Conservation (phyloP, 208 protist genomes). For the Crithidia brevicula region DNA sequence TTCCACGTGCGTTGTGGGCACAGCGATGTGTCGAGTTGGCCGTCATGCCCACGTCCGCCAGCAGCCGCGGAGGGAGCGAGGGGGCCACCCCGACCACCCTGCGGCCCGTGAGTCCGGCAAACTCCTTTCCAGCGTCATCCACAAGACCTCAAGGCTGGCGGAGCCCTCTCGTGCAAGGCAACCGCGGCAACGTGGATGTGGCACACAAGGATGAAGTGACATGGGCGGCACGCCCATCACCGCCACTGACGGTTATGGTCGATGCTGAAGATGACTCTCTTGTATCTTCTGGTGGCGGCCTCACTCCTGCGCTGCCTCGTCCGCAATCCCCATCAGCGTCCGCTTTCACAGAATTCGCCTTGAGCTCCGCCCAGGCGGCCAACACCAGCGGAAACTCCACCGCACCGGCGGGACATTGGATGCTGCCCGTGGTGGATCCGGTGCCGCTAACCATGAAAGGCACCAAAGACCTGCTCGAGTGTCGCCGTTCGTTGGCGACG, state of each 20-base stretch:
- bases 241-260: no score
- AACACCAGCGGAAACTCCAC: not conserved
- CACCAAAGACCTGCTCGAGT: conserved; percentile 15
- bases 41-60: not conserved
- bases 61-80: not conserved
- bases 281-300: no score
- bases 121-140: not conserved
- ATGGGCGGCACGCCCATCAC: no score
- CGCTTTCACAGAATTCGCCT: not conserved
- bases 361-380: not conserved
- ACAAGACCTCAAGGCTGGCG: no score
- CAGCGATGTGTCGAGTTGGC: conserved; percentile 17
- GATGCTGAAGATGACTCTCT: no score
- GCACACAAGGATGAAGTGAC: no score
- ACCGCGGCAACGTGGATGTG: no score
- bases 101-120: not conserved
- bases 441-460: conserved; percentile 10
- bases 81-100: not conserved
- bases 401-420: not conserved
- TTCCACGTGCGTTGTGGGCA: not conserved
- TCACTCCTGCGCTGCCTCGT: not conserved
- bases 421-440: conserved; percentile 4
- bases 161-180: no score
- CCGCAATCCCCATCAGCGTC: not conserved
- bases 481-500: conserved; percentile 32